These are phyloP conservation scores for Zizania latifolia DNA, from an alignment of 176 grass and related monocot species.

Conservation along the genomic window DNA sequence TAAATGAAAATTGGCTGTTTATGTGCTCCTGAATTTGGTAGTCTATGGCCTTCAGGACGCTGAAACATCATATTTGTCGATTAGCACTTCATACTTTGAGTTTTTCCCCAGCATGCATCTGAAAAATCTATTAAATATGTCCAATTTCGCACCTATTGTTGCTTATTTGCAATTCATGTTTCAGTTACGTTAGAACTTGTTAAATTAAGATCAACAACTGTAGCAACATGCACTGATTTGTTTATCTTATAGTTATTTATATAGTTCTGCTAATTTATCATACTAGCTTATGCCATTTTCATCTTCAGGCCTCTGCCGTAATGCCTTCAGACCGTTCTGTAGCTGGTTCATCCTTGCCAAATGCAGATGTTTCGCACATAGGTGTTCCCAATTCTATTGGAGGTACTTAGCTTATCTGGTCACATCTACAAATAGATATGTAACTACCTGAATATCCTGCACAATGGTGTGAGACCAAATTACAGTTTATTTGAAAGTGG, in stretches of 20 bases:
- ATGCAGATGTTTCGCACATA: constrained; percentile 14
- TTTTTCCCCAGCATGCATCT: too few species aligned
- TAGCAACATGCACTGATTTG: neutral
- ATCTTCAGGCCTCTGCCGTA: constrained; percentile 28
- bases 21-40: neutral
- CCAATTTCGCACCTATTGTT: too few species aligned
- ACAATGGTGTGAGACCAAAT: neutral
- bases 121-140: too few species aligned
- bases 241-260: neutral
- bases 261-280: neutral
- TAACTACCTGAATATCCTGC: neutral
- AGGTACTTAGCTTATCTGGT: constrained; percentile 28
- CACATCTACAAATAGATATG: constrained; percentile 3
- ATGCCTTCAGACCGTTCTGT: constrained; percentile 33
- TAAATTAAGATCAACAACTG: too few species aligned
- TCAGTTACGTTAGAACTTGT: too few species aligned
- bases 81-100: too few species aligned
- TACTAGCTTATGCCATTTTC: constrained; percentile 20
- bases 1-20: neutral
- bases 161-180: too few species aligned
- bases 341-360: constrained; percentile 13
- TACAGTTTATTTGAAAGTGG: neutral
- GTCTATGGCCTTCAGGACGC: neutral
- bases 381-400: constrained; percentile 11
- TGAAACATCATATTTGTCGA: too few species aligned